phyloP scores from a whole-genome alignment of 2,329 filamentous ascomycete species.

The Plenodomus biglobosus region DNA sequence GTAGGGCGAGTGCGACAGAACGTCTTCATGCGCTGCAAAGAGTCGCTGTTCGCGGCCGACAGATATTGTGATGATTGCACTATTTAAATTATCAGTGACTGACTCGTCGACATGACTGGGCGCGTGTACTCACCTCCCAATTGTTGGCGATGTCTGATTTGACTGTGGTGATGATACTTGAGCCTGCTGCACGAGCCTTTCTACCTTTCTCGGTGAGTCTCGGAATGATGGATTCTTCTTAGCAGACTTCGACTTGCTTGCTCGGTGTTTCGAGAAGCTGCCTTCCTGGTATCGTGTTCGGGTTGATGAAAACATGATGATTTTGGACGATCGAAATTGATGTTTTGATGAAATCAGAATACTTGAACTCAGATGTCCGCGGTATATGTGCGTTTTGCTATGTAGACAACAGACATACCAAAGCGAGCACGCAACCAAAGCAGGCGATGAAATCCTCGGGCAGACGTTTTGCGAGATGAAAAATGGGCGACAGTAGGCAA shows the following conservation, averaged over 20 bases:
- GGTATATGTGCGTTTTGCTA: constrained; percentile 1
- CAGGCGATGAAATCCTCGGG: constrained; percentile 29
- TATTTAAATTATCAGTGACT: constrained; percentile 25
- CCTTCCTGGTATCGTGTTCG: constrained; percentile 35
- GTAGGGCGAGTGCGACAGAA: constrained; percentile 76
- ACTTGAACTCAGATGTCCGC: constrained; percentile 16
- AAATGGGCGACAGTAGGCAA: constrained; percentile 32
- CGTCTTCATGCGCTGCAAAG: constrained; percentile 88
- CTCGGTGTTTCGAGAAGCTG: constrained; percentile 45
- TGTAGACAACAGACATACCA: constrained; percentile 38
- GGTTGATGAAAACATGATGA: constrained; percentile 42
- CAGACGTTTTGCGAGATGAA: constrained; percentile 30
- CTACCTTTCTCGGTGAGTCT: constrained; percentile 38
- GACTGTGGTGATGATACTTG: constrained; percentile 38
- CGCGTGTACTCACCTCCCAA: constrained; percentile 37
- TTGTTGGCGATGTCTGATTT: constrained; percentile 39
- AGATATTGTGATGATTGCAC: constrained; percentile 73
- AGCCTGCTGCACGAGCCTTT: constrained; percentile 40
- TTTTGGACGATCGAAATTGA: constrained; percentile 11
- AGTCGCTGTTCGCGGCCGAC: constrained; percentile 81
- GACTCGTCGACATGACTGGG: not conserved
- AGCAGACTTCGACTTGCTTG: constrained; percentile 42
- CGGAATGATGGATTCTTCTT: constrained; percentile 44
- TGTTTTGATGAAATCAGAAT: constrained; percentile 8
- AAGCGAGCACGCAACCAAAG: constrained; percentile 27